phyloP scores from a whole-genome alignment of 1,284 basidiomycete species.

The Malassezia pachydermatis region DNA sequence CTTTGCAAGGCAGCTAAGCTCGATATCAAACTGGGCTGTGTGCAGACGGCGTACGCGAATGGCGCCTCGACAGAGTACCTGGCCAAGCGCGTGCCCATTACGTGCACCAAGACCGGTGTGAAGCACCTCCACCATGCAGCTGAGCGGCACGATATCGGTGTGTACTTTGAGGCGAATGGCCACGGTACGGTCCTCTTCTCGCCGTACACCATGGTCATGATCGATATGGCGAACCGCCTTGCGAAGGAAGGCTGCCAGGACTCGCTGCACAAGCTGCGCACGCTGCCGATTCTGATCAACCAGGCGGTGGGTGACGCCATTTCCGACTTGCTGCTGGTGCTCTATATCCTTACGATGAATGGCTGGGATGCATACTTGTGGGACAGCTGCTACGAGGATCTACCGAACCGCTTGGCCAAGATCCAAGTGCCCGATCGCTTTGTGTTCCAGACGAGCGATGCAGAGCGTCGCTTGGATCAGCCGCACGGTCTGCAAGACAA shows the following conservation, averaged over 20 bases:
- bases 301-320: conserved; percentile 97
- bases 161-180: conserved; percentile 99
- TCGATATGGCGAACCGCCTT: conserved; percentile 62
- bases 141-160: conserved; percentile 81
- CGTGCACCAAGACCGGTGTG: conserved; percentile 91
- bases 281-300: conserved; percentile 78
- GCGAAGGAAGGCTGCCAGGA: conserved; percentile 53
- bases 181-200: conserved; percentile 97
- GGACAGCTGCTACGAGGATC: conserved; percentile 85
- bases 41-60: conserved; percentile 98
- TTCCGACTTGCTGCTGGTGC: conserved; percentile 90
- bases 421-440: conserved; percentile 76
- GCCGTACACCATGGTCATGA: conserved; percentile 25
- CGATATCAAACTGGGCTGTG: conserved; percentile 54
- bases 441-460: conserved; percentile 82
- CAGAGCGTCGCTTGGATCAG: conserved; percentile 73
- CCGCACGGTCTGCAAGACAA: conserved; percentile 73
- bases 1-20: conserved; percentile 56
- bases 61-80: conserved; percentile 80
- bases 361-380: conserved; percentile 59
- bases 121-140: conserved; percentile 98
- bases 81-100: conserved; percentile 65
- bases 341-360: conserved; percentile 71
- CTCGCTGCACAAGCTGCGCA: conserved; percentile 47
- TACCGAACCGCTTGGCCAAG: conserved; percentile 94